phyloP scores from a whole-genome alignment of 768 basidiomycete genomes.

The Suillus alpinus region DNA sequence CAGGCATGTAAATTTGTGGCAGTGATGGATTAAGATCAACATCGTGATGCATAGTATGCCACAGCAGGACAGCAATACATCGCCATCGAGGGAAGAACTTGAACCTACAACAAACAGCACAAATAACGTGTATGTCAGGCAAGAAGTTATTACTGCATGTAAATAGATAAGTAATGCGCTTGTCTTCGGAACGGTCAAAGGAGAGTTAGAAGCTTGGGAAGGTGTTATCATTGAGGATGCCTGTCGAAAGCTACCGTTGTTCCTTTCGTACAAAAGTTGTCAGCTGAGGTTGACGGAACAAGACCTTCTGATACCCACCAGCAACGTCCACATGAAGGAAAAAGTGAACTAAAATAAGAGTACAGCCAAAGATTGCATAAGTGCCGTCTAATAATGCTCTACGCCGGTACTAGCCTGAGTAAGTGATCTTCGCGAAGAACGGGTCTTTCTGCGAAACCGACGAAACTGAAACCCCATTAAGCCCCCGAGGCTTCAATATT shows the following conservation, averaged over 20 bases:
- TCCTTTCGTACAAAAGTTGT: background rate
- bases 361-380: background rate
- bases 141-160: background rate
- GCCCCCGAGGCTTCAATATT: background rate
- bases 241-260: background rate
- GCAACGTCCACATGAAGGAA: background rate
- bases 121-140: background rate
- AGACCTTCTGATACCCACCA: background rate
- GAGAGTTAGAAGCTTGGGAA: background rate
- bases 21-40: background rate
- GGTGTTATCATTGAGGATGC: background rate
- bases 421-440: background rate
- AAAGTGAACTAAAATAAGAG: background rate
- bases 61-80: background rate
- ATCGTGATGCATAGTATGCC: background rate
- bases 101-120: background rate
- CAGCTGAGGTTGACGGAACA: background rate
- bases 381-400: background rate
- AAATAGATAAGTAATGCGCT: background rate
- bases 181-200: background rate
- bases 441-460: background rate
- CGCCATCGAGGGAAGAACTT: background rate
- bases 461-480: background rate
- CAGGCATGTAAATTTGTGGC: background rate
- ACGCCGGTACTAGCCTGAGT: background rate